Evolutionary conservation across 306 rosid species (phyloP), one percentile per base, ranked within the genome.

Genomic region (Cicer bijugum): DNA sequence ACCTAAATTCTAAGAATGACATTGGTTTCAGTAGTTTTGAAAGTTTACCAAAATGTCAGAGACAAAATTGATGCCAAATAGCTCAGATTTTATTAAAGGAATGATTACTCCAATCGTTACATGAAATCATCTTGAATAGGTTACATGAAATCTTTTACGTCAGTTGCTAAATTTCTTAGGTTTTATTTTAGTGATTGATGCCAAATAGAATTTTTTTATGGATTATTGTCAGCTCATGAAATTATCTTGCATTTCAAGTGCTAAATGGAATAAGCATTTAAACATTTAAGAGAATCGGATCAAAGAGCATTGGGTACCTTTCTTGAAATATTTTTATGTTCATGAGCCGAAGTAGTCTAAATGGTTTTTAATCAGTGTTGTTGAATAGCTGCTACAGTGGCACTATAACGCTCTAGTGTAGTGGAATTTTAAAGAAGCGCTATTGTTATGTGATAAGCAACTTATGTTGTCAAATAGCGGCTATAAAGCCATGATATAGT

Each of bases 281-380:
- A 78, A 50, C 56, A 69, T 77, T 51, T 68, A 33, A 44, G 61
- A 28, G 53, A 67, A 57, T 77, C 43, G n/a, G 14, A 58, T 67
- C n/a, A 9, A 58, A 67, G 35, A 67, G 12, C 45, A 11, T 46
- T 58, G 47, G 43, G 76, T 47, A 39, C 12, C 35, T 67, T 14
- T 56, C 6, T 67, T 23, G 28, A 23, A 23, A 23, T 23, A 23
- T 2, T 23, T 23, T 23, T 47, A 72, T 47, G 39, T 74, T 57
- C 47, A 55, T 44, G n/a, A 74, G 42, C 35, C 8, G 60, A 72
- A 46, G 43, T 50, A 42, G 40, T 38, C 40, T 63, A 40, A 38
- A 68, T 33, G 69, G 61, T 60, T 51, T 28, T 28, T 28, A 28
- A 28, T 28, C 33, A 28, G 33, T 28, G 33, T 28, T 28, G 33